These are phyloP conservation scores for Rhododendron simsii DNA, from an alignment of 148 eudicot genomes.

Conservation along the genomic window DNA sequence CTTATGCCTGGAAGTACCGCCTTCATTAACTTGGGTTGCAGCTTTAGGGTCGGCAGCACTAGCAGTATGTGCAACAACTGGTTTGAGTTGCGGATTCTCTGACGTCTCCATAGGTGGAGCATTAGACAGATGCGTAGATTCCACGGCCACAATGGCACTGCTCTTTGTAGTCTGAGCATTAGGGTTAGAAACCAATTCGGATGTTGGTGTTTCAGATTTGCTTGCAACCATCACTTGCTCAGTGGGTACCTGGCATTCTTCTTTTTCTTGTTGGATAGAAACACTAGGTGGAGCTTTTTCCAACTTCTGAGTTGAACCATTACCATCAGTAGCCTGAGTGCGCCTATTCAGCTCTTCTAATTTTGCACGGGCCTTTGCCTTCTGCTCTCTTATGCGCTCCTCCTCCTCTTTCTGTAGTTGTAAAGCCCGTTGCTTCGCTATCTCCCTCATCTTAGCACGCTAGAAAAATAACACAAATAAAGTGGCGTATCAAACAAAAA, in stretches of 20 bases:
- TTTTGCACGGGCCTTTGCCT: conserved; percentile 91
- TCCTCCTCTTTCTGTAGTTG: conserved; percentile 91
- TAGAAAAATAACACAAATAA: conserved; percentile 27
- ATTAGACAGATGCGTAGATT: conserved; percentile 23
- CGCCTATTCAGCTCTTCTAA: conserved; percentile 86
- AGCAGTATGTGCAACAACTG: conserved; percentile 20
- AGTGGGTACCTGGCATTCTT: conserved; percentile 26
- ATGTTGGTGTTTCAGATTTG: conserved; percentile 22
- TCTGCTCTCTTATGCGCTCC: conserved; percentile 80
- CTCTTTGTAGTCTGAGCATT: conserved; percentile 21
- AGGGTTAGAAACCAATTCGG: conserved; percentile 18
- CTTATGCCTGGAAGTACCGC: conserved; percentile 41
- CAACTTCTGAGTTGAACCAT: conserved; percentile 34
- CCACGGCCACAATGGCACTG: conserved; percentile 17
- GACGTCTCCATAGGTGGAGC: conserved; percentile 14
- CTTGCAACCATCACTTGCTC: conserved; percentile 23
- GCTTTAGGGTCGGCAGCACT: conserved; percentile 27
- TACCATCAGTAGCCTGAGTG: conserved; percentile 43
- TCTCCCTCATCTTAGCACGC: conserved; percentile 82
- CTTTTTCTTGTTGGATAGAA: conserved; percentile 32
- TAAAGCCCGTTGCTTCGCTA: conserved; percentile 75
- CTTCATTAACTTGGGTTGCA: conserved; percentile 34
- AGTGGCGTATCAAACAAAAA: conserved; percentile 5
- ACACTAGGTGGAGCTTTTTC: conserved; percentile 28
- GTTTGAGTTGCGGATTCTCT: conserved; percentile 18